Evolutionary conservation across 768 basidiomycete species (phyloP).

Genomic region (Lactarius psammicola): DNA sequence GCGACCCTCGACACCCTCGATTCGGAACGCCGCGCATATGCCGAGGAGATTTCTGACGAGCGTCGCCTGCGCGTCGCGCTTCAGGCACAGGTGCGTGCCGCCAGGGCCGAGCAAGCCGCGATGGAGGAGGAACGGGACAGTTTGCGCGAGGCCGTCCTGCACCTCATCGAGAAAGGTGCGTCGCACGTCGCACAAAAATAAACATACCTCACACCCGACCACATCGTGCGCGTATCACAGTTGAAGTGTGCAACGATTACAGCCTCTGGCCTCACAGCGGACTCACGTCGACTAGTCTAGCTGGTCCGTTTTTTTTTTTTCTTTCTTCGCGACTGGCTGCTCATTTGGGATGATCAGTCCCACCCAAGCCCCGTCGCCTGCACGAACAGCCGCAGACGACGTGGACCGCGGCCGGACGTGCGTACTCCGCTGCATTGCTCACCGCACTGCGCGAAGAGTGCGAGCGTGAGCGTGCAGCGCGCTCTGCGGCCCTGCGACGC

Average conservation of each 20-base stretch:
- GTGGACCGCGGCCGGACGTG: slow-evolving; percentile 31
- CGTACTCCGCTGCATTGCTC: slow-evolving; percentile 48
- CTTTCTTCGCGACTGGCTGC: neutral
- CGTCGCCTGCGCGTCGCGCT: slow-evolving; percentile 38
- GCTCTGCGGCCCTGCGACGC: slow-evolving; percentile 41
- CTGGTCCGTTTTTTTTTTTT: slow-evolving; percentile 1
- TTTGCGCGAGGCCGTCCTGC: slow-evolving; percentile 50
- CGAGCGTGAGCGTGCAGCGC: slow-evolving; percentile 44
- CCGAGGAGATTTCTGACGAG: slow-evolving; percentile 41
- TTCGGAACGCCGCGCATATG: slow-evolving; percentile 41
- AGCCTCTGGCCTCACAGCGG: slow-evolving; percentile 27
- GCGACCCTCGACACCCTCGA: slow-evolving; percentile 53
- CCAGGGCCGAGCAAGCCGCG: slow-evolving; percentile 31
- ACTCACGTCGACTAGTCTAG: slow-evolving; percentile 13
- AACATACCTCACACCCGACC: neutral
- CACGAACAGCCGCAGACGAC: slow-evolving; percentile 31
- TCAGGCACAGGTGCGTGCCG: slow-evolving; percentile 38
- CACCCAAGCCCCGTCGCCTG: slow-evolving; percentile 16
- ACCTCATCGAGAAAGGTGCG: slow-evolving; percentile 61
- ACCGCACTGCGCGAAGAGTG: slow-evolving; percentile 43
- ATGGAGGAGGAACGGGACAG: slow-evolving; percentile 52
- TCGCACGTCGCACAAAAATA: slow-evolving; percentile 8
- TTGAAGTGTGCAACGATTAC: slow-evolving; percentile 28
- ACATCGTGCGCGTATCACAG: slow-evolving; percentile 19
- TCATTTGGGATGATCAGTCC: neutral